Percentiles rank a stretch among this genome's conserved stretches.
phyloP scores from a whole-genome alignment of 805 yeast genomes.

The Cyberlindnera euphorbiae region DNA sequence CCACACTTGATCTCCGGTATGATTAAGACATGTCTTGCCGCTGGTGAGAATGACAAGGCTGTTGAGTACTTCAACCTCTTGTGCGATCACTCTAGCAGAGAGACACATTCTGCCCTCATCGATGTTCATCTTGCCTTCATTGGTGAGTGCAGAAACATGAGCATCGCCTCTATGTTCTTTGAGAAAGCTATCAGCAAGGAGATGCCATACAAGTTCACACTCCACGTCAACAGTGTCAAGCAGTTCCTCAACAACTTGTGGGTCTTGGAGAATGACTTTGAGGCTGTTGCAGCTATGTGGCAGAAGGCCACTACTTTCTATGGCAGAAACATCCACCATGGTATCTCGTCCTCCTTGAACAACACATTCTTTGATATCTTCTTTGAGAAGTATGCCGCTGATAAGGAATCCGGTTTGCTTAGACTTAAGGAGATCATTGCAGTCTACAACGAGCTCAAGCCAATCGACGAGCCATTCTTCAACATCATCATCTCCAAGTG shows the following conservation, averaged over 20 bases:
- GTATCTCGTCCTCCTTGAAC: conserved; percentile 68
- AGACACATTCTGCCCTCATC: conserved; percentile 48
- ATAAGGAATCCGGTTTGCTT: conserved; percentile 48
- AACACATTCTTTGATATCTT: conserved; percentile 65
- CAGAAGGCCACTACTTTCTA: conserved; percentile 53
- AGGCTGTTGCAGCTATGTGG: conserved; percentile 60
- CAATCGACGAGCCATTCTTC: conserved; percentile 75
- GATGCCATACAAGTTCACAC: conserved; percentile 66
- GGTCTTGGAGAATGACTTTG: conserved; percentile 52
- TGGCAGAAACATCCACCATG: conserved; percentile 54
- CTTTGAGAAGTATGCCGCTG: conserved; percentile 49
- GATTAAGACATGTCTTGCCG: conserved; percentile 66
- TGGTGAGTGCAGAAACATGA: conserved; percentile 69
- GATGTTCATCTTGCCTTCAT: conserved; percentile 76
- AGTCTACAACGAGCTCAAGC: conserved; percentile 50
- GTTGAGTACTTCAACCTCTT: conserved; percentile 57
- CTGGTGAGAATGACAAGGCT: conserved; percentile 62
- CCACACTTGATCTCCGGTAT: conserved; percentile 59
- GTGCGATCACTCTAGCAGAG: conserved; percentile 42
- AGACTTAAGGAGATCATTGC: conserved; percentile 53
- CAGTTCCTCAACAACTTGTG: conserved; percentile 58
- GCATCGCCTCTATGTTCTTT: conserved; percentile 68
- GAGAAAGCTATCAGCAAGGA: conserved; percentile 64
- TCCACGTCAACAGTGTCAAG: conserved; percentile 71
- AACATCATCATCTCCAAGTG: conserved; percentile 68